Evolutionary conservation across 2,329 filamentous ascomycete species (phyloP).

Genomic region (Diplocarpon rosae): DNA sequence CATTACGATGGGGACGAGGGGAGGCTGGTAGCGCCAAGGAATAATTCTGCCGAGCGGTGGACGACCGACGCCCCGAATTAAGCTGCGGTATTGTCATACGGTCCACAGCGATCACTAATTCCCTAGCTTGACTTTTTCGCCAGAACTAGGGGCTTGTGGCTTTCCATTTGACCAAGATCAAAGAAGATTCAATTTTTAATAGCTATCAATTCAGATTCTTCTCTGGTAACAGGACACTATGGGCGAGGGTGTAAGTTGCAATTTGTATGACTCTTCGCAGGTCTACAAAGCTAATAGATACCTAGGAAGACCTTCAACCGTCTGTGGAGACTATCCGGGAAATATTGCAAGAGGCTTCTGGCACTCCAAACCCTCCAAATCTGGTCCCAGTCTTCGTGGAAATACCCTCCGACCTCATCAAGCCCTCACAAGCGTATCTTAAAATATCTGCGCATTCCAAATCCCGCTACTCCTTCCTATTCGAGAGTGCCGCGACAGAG

Average conservation of each 20-base stretch:
- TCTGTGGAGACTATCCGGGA: slow-evolving; percentile 48
- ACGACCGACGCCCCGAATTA: too few species aligned
- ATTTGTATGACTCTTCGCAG: slow-evolving; percentile 14
- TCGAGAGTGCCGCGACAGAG: slow-evolving; percentile 91
- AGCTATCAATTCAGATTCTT: background rate
- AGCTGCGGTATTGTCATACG: too few species aligned
- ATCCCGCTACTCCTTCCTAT: slow-evolving; percentile 81
- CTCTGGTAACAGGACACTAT: slow-evolving; percentile 12
- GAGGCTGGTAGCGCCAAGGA: background rate
- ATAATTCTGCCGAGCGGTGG: too few species aligned
- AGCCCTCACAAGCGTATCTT: slow-evolving; percentile 88
- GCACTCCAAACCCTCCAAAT: slow-evolving; percentile 50
- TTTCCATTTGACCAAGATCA: background rate
- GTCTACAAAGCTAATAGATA: slow-evolving; percentile 17
- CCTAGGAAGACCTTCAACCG: slow-evolving; percentile 42
- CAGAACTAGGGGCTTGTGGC: background rate
- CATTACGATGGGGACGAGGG: background rate
- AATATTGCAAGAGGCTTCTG: slow-evolving; percentile 40
- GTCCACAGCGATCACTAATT: too few species aligned
- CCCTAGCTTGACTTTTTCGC: too few species aligned
- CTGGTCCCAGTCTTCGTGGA: slow-evolving; percentile 74
- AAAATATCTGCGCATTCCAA: slow-evolving; percentile 70
- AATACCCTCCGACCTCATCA: slow-evolving; percentile 85
- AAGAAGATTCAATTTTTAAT: background rate
- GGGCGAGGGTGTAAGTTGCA: slow-evolving; percentile 19